A percentile compares a stretch with the other conserved stretches of the same genome.
Conservation (phyloP, 75 land plant genomes). For the Sequoia sempervirens region DNA sequence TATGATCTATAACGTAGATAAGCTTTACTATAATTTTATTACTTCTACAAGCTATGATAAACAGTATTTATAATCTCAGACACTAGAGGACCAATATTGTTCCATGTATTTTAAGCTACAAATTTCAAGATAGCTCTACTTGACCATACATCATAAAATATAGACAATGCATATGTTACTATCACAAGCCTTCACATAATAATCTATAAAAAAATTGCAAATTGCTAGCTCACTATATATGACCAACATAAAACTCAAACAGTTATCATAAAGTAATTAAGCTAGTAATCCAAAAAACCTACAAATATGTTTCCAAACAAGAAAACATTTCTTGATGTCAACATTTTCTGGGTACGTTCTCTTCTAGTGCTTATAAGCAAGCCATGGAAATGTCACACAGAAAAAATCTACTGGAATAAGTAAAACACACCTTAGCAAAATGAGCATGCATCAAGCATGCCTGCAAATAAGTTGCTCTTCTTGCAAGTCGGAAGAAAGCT, state of each 20-base stretch:
- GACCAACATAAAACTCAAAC: background rate
- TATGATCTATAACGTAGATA: too few species aligned
- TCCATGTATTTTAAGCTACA: background rate
- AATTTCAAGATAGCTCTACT: background rate
- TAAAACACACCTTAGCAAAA: constrained; percentile 79
- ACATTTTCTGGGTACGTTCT: background rate
- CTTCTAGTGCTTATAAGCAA: background rate
- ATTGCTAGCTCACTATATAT: background rate
- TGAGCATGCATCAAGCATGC: constrained; percentile 99
- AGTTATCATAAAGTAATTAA: background rate
- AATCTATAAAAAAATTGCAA: background rate
- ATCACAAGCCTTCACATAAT: background rate
- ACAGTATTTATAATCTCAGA: background rate
- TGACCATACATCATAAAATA: background rate
- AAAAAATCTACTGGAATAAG: background rate
- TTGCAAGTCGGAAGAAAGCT: constrained; percentile 86
- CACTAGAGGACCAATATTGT: background rate
- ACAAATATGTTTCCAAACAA: background rate
- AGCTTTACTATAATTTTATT: background rate
- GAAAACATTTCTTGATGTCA: background rate
- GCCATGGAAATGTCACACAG: background rate
- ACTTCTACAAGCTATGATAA: background rate
- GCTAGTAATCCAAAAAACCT: background rate
- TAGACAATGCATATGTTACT: background rate
- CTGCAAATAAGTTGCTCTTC: constrained; percentile 86